Evolutionary conservation across 148 eudicot species (phyloP), one percentile per base, ranked within the genome.

Genomic region (Rhododendron vialii): DNA sequence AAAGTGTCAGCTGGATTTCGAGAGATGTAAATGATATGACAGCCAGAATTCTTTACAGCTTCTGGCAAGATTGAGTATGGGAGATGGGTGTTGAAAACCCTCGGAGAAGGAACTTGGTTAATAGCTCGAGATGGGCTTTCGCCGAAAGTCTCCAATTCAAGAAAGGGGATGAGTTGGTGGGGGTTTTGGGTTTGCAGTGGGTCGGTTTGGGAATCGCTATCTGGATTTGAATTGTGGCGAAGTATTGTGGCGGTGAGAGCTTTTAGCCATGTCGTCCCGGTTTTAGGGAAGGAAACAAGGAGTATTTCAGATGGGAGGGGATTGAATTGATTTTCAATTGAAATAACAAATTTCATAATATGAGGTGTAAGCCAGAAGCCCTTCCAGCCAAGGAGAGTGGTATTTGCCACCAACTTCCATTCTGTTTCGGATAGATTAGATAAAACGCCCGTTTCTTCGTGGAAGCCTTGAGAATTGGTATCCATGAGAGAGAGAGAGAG

Each of bases 11-110:
- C 67, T 33, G 88, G 88, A 59, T 83, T 78, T 33, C 84, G 71
- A 48, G 69, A 33, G 12, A 84, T 79, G 53, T 78, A 84, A 59
- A 83, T 28, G 33, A 84, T 1, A 10, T 55, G 67, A 38, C 86
- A 78, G 5, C 86, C 80, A 35, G 69, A 83, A 50, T 67, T 83
- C 53, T 78, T 63, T 63, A 79, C 71, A 14, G 67, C 20, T 24
- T 78, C 57, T 4, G 86, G 86, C 12, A 78, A 57, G 82, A 45
- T 7, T 3, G 88, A 63, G 53, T 57, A 77, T 22, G 75, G 74
- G 11, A 86, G 26, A 83, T 86, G 88, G 30, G 83, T 87, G 48
- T 24, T 77, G 83, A 83, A 83, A 77, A 83, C 48, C 82, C 85
- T 61, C 2, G 82, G 88, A 86, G 69, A 86, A 59, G 74, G 36